A percentile compares a stretch with the other conserved stretches of the same genome.
These are phyloP conservation scores for Noccaea bulbosa DNA, from an alignment of 345 rosid species.

Conservation along the genomic window DNA sequence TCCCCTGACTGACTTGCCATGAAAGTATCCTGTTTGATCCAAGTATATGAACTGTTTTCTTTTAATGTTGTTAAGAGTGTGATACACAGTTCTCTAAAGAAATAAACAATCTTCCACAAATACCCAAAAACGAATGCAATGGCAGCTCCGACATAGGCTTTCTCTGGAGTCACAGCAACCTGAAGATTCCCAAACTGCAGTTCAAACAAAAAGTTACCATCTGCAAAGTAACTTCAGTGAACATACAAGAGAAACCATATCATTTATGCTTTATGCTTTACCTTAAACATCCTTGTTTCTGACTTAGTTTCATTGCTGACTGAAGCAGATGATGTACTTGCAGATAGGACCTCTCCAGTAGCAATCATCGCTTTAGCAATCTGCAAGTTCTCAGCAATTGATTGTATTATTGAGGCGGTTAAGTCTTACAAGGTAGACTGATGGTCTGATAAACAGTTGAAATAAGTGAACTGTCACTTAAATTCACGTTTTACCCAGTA, in stretches of 20 bases:
- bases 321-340: slow-evolving; percentile 47
- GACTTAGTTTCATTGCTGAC: slow-evolving; percentile 48
- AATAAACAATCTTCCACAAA: slow-evolving; percentile 20
- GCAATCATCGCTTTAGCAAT: slow-evolving; percentile 79
- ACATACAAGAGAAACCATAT: not conserved
- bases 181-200: slow-evolving; percentile 95
- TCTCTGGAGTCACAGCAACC: slow-evolving; percentile 69
- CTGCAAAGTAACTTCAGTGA: not conserved
- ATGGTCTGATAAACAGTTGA: slow-evolving; percentile 11
- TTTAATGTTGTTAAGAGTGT: not conserved
- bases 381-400: slow-evolving; percentile 44
- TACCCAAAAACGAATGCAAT: slow-evolving; percentile 78
- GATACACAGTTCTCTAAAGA: slow-evolving; percentile 5
- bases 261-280: slow-evolving; percentile 21
- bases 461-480: slow-evolving; percentile 1
- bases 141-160: slow-evolving; percentile 76
- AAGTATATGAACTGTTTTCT: not conserved
- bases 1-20: slow-evolving; percentile 77
- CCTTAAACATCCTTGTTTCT: slow-evolving; percentile 76
- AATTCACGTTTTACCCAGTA: not conserved
- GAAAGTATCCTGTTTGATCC: slow-evolving; percentile 67
- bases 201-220: slow-evolving; percentile 4
- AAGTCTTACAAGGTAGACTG: not conserved
- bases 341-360: slow-evolving; percentile 66
- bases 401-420: not conserved